A percentile compares a stretch with the other conserved stretches of the same genome.
These are phyloP conservation scores for Lathyrus aphaca DNA, from an alignment of 306 rosid species.

Conservation along the genomic window DNA sequence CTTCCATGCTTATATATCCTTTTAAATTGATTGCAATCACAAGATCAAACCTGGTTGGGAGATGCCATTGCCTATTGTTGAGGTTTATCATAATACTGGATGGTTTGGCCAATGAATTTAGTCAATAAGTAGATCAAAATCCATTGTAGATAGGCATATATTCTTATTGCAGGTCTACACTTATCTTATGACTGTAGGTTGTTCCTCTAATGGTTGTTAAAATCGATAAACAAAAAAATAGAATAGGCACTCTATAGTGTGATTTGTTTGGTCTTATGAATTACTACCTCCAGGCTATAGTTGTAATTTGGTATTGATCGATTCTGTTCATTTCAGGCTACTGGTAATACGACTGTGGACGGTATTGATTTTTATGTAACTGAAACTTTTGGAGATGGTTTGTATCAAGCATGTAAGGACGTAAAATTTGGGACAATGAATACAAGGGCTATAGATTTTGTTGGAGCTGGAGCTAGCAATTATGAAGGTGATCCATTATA, in stretches of 20 bases:
- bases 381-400: slow-evolving; percentile 72
- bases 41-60: background rate
- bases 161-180: too few species aligned
- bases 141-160: too few species aligned
- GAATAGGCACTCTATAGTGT: background rate
- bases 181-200: too few species aligned
- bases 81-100: too few species aligned
- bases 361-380: slow-evolving; percentile 72
- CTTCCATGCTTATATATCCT: slow-evolving; percentile 21
- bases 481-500: slow-evolving; percentile 61
- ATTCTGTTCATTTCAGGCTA: slow-evolving; percentile 53
- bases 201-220: too few species aligned
- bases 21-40: slow-evolving; percentile 15
- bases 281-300: background rate
- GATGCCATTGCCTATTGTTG: too few species aligned
- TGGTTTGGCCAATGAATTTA: too few species aligned
- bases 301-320: slow-evolving; percentile 30
- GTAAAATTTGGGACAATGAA: slow-evolving; percentile 99
- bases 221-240: too few species aligned
- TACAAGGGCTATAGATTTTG: slow-evolving; percentile 89
- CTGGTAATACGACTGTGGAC: slow-evolving; percentile 80
- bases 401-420: slow-evolving; percentile 83
- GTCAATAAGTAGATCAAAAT: too few species aligned
- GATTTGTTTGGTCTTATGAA: slow-evolving; percentile 33
- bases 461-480: slow-evolving; percentile 87